phyloP scores from a whole-genome alignment of 306 rosid species.

The Medicago arabica region DNA sequence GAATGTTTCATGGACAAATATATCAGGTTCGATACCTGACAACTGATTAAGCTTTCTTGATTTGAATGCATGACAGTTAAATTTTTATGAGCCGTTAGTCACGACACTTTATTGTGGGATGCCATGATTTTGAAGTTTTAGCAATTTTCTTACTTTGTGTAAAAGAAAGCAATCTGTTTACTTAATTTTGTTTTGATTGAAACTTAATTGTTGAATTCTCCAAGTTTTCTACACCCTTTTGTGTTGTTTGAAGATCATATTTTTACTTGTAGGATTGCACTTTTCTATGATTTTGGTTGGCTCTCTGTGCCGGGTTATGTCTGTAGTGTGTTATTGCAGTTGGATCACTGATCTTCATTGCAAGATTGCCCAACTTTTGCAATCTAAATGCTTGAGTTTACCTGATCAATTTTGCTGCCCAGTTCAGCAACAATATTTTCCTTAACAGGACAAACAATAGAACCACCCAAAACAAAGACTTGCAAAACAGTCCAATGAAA shows the following conservation, averaged over 20 bases:
- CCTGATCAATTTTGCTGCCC: neutral
- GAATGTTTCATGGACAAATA: constrained; percentile 94
- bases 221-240: neutral
- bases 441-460: neutral
- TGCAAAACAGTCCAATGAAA: neutral
- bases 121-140: constrained; percentile 23
- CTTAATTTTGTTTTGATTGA: constrained; percentile 9
- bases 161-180: neutral
- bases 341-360: neutral
- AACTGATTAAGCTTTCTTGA: constrained; percentile 26
- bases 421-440: neutral
- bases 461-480: neutral
- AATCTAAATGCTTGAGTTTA: neutral
- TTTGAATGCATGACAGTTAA: constrained; percentile 10
- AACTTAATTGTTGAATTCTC: constrained; percentile 12
- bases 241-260: neutral
- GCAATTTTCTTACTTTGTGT: neutral
- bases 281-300: neutral
- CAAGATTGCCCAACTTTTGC: neutral
- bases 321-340: neutral
- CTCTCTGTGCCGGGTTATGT: neutral
- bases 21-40: constrained; percentile 70
- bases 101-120: constrained; percentile 4
- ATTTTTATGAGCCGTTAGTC: neutral
- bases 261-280: neutral